phyloP scores from a whole-genome alignment of 306 rosid species.

The Trifolium dubium region DNA sequence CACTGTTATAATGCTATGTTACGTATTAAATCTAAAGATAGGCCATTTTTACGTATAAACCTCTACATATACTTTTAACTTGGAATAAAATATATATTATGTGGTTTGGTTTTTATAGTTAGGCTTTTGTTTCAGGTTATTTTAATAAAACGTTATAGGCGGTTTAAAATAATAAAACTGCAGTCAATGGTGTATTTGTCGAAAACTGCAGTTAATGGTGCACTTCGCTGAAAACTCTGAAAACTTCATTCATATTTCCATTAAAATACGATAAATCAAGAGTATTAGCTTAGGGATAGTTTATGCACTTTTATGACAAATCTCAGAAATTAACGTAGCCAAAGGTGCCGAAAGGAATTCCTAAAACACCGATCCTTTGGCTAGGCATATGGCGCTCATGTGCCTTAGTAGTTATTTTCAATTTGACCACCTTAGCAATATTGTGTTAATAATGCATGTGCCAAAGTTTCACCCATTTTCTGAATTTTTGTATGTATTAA shows the following conservation, averaged over 20 bases:
- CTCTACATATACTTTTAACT: not conserved
- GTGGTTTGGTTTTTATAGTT: conserved; percentile 5
- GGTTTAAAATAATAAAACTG: conserved; percentile 24
- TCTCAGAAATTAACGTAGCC: not conserved
- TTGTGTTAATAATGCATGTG: conserved; percentile 21
- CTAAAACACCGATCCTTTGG: conserved; percentile 1
- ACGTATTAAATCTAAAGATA: not conserved
- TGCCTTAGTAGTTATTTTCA: conserved; percentile 3
- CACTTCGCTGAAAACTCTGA: not conserved
- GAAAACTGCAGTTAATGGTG: not conserved
- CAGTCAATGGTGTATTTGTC: not conserved
- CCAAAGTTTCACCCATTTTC: conserved; percentile 20
- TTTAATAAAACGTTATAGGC: not conserved
- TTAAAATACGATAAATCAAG: conserved; percentile 2
- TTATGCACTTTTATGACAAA: conserved; percentile 2
- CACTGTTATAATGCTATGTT: not conserved
- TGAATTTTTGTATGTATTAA: not conserved
- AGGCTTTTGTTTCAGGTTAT: not conserved
- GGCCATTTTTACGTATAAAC: conserved; percentile 10
- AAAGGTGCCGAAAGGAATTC: not conserved
- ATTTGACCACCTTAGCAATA: not conserved
- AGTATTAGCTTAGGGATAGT: conserved; percentile 1
- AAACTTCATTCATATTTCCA: not conserved
- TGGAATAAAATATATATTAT: not conserved
- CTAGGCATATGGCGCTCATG: not conserved